Evolutionary conservation across 306 rosid genomes (phyloP), one percentile per base, ranked within the genome.

Genomic region (Cicer arietinum): DNA sequence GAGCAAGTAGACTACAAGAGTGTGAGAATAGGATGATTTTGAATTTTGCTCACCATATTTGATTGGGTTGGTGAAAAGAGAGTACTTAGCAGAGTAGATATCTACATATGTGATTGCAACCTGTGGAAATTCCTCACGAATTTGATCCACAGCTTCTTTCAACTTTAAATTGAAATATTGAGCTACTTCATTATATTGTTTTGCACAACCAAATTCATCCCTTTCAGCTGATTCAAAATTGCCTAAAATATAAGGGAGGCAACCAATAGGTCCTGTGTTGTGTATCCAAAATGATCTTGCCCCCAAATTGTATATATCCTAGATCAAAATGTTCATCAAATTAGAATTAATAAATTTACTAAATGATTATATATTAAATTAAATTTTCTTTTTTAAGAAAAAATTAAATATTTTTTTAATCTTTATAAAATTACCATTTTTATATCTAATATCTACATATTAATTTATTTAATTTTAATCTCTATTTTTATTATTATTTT

Each of bases 41-140:
- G 25, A 22, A 22, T 22, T 22, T 22, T 22, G 25, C 25, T 22
- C 16, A 90, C 92, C 92, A 1, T 84, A 71, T 79, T 82, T 84
- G 10, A 81, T 40, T 12, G 91, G 84, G 2, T 86, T 25, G 25
- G 42, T 76, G 8, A 11, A 75, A 12, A 86, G 85, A 25, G 86
- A 80, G 56, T 71, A 82, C 70, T 85, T 85, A 11, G 37, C 73
- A 25, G 86, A 71, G 13, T 85, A 85, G 7, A 85, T 46, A 67
- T 92, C 98, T 14, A 89, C 96, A 41, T 92, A 85, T 2, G 92
- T 92, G 65, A 92, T 64, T 56, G 88, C 88, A 58, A 92, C 83
- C 0, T 35, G 30, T 4, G 92, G 85, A 45, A 90, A 83, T 43
- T 87, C 79, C 17, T 79, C 58, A 10, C 86, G 78, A 13, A 90